These are phyloP conservation scores for Bolboschoenoplectus hybrid DNA, from an alignment of 202 grass and related monocot genomes.

Conservation along the genomic window DNA sequence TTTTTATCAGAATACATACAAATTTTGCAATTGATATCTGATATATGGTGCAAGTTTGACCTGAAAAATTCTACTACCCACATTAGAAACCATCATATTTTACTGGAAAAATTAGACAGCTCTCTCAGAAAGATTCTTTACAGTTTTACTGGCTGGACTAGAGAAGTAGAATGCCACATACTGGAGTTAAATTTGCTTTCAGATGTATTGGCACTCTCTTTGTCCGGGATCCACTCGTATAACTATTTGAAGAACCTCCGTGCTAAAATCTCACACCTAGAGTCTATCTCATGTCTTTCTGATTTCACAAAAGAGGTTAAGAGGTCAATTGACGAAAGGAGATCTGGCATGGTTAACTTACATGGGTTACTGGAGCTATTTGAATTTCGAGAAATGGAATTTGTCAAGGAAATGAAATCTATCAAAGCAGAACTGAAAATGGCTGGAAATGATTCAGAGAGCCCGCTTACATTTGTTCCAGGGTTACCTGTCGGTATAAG, in stretches of 20 bases:
- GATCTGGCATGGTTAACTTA: slow-evolving; percentile 32
- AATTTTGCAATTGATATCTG: slow-evolving; percentile 55
- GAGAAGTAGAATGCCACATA: slow-evolving; percentile 66
- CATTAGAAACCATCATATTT: slow-evolving; percentile 50
- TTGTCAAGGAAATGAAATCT: slow-evolving; percentile 58
- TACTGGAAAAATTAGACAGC: slow-evolving; percentile 63
- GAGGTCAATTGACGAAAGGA: slow-evolving; percentile 43
- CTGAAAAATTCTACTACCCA: slow-evolving; percentile 49
- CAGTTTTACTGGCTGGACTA: slow-evolving; percentile 61
- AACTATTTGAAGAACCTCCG: slow-evolving; percentile 53
- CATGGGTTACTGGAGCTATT: slow-evolving; percentile 64
- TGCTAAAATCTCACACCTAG: slow-evolving; percentile 50
- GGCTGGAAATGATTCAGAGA: slow-evolving; percentile 65
- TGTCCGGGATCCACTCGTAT: slow-evolving; percentile 44
- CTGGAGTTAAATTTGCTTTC: slow-evolving; percentile 66
- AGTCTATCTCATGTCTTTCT: slow-evolving; percentile 64
- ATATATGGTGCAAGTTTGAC: slow-evolving; percentile 55
- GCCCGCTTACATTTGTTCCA: slow-evolving; percentile 51
- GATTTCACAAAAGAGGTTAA: slow-evolving; percentile 68
- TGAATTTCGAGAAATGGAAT: slow-evolving; percentile 42
- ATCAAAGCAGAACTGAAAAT: slow-evolving; percentile 60
- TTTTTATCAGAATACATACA: slow-evolving; percentile 70
- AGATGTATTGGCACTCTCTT: slow-evolving; percentile 55
- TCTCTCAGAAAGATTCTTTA: slow-evolving; percentile 65
- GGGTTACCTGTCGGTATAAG: slow-evolving; percentile 78